phyloP scores from a whole-genome alignment of 306 rosid species.

The Sicyos baderoa region DNA sequence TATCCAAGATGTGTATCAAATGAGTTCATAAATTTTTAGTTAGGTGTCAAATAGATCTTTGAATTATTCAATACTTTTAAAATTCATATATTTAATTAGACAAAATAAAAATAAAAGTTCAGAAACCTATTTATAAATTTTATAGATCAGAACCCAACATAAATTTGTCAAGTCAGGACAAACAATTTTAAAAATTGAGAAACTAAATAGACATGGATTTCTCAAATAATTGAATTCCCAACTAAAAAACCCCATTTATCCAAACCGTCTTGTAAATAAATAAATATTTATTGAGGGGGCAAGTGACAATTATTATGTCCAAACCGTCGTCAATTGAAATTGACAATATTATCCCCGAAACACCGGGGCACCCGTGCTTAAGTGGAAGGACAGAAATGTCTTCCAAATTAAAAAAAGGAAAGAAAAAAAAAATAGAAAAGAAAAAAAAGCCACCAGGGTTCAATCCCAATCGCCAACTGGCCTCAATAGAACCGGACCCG shows the following conservation, averaged over 20 bases:
- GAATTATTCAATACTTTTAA: too few relatives aligned
- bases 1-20: too few relatives aligned
- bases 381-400: background rate
- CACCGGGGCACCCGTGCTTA: background rate
- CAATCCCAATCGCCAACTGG: constrained; percentile 13
- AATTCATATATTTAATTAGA: too few relatives aligned
- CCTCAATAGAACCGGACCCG: constrained; percentile 11
- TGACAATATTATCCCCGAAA: constrained; percentile 8
- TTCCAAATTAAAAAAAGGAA: background rate
- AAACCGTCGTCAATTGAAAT: constrained; percentile 2
- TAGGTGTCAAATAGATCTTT: too few relatives aligned
- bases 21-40: too few relatives aligned
- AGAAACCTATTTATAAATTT: too few relatives aligned
- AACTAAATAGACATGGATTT: too few relatives aligned
- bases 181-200: too few relatives aligned
- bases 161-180: too few relatives aligned
- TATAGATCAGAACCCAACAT: too few relatives aligned
- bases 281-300: background rate
- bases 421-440: too few relatives aligned
- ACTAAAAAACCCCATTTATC: background rate
- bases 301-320: background rate
- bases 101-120: too few relatives aligned
- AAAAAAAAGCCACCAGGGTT: constrained; percentile 4
- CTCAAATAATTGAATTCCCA: background rate
- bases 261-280: background rate